Percentiles rank a stretch among this genome's conserved stretches.
Conservation (phyloP, 2,329 filamentous ascomycete genomes). For the Atkinsonella texensis region DNA sequence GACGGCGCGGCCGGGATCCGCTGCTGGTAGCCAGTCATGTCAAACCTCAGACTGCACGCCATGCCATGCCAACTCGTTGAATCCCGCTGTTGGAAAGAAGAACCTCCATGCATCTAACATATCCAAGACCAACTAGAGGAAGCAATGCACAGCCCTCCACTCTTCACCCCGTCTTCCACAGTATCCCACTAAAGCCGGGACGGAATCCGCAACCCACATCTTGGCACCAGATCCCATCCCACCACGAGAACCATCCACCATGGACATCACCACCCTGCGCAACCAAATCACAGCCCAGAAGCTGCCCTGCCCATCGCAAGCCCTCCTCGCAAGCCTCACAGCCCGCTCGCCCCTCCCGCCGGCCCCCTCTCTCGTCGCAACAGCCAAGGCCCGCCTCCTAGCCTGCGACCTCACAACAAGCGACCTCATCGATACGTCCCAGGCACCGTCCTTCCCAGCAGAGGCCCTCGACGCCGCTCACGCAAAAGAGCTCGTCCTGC, state of each 20-base stretch:
- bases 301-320: conserved; percentile 36
- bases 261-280: conserved; percentile 19
- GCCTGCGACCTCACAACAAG: conserved; percentile 56
- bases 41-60: neutral
- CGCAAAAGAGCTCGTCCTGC: conserved; percentile 43
- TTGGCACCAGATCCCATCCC: neutral
- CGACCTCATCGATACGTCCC: conserved; percentile 33
- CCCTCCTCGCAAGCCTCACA: conserved; percentile 55
- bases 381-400: conserved; percentile 69
- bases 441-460: conserved; percentile 34
- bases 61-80: neutral
- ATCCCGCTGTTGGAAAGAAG: too few species aligned
- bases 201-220: too few species aligned
- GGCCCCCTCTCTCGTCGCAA: conserved; percentile 61
- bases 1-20: neutral
- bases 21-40: neutral
- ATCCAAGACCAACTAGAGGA: too few species aligned
- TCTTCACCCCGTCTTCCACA: too few species aligned
- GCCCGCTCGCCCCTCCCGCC: conserved; percentile 45
- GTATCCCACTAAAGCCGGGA: too few species aligned
- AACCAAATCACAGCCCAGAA: conserved; percentile 37
- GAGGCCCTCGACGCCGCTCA: conserved; percentile 40
- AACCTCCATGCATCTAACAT: too few species aligned
- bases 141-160: too few species aligned
- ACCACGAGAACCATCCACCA: conserved; percentile 3